A percentile compares a stretch with the other conserved stretches of the same genome.
phyloP scores from a whole-genome alignment of 352 stramenopile species.

The Phytophthora litchii region DNA sequence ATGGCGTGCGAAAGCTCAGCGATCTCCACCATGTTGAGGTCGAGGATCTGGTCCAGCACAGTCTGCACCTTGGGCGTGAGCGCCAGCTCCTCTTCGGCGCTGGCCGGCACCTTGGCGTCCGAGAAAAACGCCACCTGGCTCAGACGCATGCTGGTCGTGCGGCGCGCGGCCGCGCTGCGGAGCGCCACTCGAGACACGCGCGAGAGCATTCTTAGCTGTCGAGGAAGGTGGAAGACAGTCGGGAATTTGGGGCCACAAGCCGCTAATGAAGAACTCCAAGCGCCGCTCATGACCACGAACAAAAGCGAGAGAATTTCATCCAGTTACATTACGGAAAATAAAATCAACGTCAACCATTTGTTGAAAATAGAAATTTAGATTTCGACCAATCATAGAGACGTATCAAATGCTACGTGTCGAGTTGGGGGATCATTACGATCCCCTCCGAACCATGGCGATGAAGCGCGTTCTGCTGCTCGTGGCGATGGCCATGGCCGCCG shows the following conservation, averaged over 20 bases:
- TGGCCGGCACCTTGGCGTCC: slow-evolving; percentile 41
- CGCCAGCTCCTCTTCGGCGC: slow-evolving; percentile 66
- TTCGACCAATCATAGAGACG: slow-evolving; percentile 22
- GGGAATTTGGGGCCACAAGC: slow-evolving; percentile 30
- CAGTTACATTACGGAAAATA: neutral
- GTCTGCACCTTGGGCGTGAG: slow-evolving; percentile 82
- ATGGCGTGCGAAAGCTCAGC: slow-evolving; percentile 85
- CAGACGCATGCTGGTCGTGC: slow-evolving; percentile 50
- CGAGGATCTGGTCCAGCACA: slow-evolving; percentile 86
- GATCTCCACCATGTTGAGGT: slow-evolving; percentile 91
- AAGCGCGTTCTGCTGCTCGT: slow-evolving; percentile 40
- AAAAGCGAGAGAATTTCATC: slow-evolving; percentile 8
- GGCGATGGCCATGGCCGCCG: slow-evolving; percentile 38
- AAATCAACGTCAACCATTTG: slow-evolving; percentile 2
- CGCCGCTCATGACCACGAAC: slow-evolving; percentile 31
- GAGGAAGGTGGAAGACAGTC: slow-evolving; percentile 18
- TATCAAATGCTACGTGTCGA: slow-evolving; percentile 35
- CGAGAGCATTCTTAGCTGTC: slow-evolving; percentile 60
- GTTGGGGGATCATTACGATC: slow-evolving; percentile 19
- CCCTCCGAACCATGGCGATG: slow-evolving; percentile 32
- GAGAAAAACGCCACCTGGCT: slow-evolving; percentile 69
- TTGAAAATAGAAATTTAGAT: slow-evolving; percentile 7
- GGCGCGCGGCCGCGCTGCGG: slow-evolving; percentile 50
- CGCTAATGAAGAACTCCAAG: slow-evolving; percentile 17
- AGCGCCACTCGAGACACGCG: slow-evolving; percentile 75